These are phyloP conservation scores for Coniella vitis DNA, from an alignment of 2,329 filamentous ascomycete species.

Conservation along the genomic window DNA sequence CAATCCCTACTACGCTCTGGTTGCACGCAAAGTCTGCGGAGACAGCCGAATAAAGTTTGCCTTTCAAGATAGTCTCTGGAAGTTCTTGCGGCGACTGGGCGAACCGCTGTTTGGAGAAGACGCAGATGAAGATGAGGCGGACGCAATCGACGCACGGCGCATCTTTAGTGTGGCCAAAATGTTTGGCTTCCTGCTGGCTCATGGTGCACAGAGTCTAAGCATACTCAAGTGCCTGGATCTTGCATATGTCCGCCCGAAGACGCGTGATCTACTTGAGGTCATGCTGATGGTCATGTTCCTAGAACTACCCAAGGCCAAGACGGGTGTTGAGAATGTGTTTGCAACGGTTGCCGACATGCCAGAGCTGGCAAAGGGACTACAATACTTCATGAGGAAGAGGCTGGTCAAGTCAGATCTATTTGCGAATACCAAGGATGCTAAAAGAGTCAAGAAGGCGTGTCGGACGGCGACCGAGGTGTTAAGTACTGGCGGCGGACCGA, in stretches of 20 bases:
- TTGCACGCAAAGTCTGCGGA: slow-evolving; percentile 70
- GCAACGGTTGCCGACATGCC: slow-evolving; percentile 55
- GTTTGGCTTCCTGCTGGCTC: slow-evolving; percentile 44
- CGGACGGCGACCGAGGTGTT: slow-evolving; percentile 34
- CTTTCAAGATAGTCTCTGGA: slow-evolving; percentile 84
- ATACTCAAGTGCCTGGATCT: slow-evolving; percentile 69
- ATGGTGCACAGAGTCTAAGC: slow-evolving; percentile 38
- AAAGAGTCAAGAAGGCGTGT: slow-evolving; percentile 41
- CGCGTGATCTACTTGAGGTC: slow-evolving; percentile 71
- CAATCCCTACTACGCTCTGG: slow-evolving; percentile 88
- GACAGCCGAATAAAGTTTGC: slow-evolving; percentile 73
- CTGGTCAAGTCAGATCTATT: slow-evolving; percentile 58
- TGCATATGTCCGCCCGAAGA: slow-evolving; percentile 68
- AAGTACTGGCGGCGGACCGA: slow-evolving; percentile 19
- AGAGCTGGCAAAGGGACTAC: slow-evolving; percentile 65
- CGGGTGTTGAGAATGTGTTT: slow-evolving; percentile 57
- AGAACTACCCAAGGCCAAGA: slow-evolving; percentile 35
- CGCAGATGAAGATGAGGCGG: slow-evolving; percentile 48
- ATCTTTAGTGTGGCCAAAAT: slow-evolving; percentile 48
- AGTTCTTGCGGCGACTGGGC: slow-evolving; percentile 77
- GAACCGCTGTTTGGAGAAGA: slow-evolving; percentile 66
- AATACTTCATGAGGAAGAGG: slow-evolving; percentile 73
- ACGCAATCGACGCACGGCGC: slow-evolving; percentile 43
- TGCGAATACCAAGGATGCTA: slow-evolving; percentile 39
- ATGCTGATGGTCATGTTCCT: slow-evolving; percentile 71